A percentile compares a stretch with the other conserved stretches of the same genome.
phyloP scores from a whole-genome alignment of 2,329 filamentous ascomycete species.

The Huntiella abstrusa region DNA sequence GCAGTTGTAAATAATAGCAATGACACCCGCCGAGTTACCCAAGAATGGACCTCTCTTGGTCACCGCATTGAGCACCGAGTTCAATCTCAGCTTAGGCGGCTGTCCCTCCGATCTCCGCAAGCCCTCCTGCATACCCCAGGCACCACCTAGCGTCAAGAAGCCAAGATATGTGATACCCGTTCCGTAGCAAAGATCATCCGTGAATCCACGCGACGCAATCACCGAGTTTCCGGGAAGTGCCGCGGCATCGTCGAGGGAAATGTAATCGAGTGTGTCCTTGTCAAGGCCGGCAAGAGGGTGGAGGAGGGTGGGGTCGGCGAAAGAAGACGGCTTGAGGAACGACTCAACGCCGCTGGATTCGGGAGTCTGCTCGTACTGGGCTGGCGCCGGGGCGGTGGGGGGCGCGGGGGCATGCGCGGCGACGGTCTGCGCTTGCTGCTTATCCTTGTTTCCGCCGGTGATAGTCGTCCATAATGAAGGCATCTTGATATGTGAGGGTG shows the following conservation, averaged over 20 bases:
- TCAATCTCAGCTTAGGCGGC: slow-evolving; percentile 79
- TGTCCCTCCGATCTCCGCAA: slow-evolving; percentile 56
- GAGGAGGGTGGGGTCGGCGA: slow-evolving; percentile 72
- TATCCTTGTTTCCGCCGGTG: slow-evolving; percentile 36
- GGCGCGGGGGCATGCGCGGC: slow-evolving; percentile 9
- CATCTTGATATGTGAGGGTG: slow-evolving; percentile 20
- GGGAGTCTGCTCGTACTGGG: slow-evolving; percentile 21
- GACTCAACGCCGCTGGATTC: slow-evolving; percentile 62
- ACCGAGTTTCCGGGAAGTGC: slow-evolving; percentile 73
- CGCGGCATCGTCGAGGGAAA: slow-evolving; percentile 79
- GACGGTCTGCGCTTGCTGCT: slow-evolving; percentile 23
- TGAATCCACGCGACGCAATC: slow-evolving; percentile 89
- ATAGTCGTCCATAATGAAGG: slow-evolving; percentile 42
- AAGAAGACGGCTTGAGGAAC: slow-evolving; percentile 58
- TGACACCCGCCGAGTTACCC: slow-evolving; percentile 86
- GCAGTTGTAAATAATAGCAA: slow-evolving; percentile 92
- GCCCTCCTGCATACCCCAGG: slow-evolving; percentile 84
- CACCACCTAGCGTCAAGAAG: slow-evolving; percentile 70
- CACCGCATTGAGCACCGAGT: slow-evolving; percentile 85
- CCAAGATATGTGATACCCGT: slow-evolving; percentile 85
- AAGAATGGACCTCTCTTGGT: slow-evolving; percentile 86
- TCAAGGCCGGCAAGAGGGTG: slow-evolving; percentile 89
- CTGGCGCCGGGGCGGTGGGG: slow-evolving; percentile 20
- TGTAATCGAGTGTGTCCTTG: slow-evolving; percentile 83
- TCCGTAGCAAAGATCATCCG: slow-evolving; percentile 94